These are phyloP conservation scores for Guyanaporus albipodus DNA, from an alignment of 768 basidiomycete genomes.

Conservation along the genomic window DNA sequence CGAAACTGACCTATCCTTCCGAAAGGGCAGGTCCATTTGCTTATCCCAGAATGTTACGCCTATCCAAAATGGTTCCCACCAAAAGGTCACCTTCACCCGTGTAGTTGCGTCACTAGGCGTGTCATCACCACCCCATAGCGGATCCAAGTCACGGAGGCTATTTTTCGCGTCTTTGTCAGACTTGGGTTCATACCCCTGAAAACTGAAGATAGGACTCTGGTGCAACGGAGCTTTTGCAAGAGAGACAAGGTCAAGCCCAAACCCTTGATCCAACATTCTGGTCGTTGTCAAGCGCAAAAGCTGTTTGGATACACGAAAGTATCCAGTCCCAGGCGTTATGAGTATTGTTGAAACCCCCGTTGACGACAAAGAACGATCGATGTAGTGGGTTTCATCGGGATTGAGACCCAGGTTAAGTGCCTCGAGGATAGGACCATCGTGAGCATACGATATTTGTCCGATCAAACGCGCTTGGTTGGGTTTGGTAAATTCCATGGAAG, in stretches of 20 bases:
- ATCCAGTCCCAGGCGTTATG: constrained; percentile 91
- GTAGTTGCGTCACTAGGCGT: constrained; percentile 33
- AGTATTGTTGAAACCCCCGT: constrained; percentile 83
- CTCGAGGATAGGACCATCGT: constrained; percentile 94
- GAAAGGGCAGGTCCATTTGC: constrained; percentile 81
- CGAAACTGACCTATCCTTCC: constrained; percentile 59
- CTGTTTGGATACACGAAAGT: constrained; percentile 88
- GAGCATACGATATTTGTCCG: constrained; percentile 78
- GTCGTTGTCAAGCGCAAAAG: constrained; percentile 90
- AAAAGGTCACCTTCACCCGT: constrained; percentile 57
- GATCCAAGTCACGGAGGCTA: constrained; percentile 52
- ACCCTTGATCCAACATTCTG: constrained; percentile 90
- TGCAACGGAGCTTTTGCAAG: constrained; percentile 91
- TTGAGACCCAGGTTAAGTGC: constrained; percentile 91
- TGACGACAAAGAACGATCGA: constrained; percentile 88
- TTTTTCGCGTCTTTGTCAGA: constrained; percentile 46
- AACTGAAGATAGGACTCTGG: constrained; percentile 90
- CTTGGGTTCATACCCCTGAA: constrained; percentile 62
- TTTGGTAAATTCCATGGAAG: constrained; percentile 45
- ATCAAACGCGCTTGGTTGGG: constrained; percentile 60
- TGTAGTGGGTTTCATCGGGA: constrained; percentile 90
- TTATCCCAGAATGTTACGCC: constrained; percentile 82
- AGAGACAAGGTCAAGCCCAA: constrained; percentile 82
- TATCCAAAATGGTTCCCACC: constrained; percentile 92
- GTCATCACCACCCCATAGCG: constrained; percentile 72